Conservation (phyloP, 1,284 basidiomycete genomes). For the Entoloma clypeatum region DNA sequence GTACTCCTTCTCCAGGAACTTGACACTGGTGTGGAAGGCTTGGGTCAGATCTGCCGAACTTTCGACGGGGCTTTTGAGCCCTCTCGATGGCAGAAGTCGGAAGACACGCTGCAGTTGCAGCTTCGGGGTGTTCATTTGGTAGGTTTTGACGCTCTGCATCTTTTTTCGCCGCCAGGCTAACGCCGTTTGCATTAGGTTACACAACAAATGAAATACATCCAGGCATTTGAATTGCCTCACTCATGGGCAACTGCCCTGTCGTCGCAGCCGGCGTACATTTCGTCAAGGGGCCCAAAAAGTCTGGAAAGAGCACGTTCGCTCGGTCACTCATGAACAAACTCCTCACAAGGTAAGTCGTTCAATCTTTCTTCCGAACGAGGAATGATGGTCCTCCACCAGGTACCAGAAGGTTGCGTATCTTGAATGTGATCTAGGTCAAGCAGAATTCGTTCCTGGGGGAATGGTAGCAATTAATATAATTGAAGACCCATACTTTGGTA, state of each 20-base stretch:
- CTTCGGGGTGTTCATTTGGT: conserved; percentile 57
- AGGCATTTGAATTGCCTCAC: conserved; percentile 46
- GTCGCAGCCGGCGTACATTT: conserved; percentile 40
- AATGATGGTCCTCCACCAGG: conserved; percentile 31
- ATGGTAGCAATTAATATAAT: conserved; percentile 80
- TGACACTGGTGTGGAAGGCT: conserved; percentile 55
- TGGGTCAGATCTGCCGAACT: conserved; percentile 57
- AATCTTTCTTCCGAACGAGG: background rate
- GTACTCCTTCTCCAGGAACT: conserved; percentile 54
- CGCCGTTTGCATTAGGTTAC: conserved; percentile 32
- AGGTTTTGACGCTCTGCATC: conserved; percentile 23
- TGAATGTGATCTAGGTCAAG: conserved; percentile 92
- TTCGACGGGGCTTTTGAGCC: conserved; percentile 58
- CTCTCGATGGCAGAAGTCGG: conserved; percentile 32
- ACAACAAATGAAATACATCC: conserved; percentile 39
- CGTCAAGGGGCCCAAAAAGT: conserved; percentile 82
- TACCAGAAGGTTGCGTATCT: conserved; percentile 81
- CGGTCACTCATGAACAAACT: conserved; percentile 74
- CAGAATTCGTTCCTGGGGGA: conserved; percentile 89
- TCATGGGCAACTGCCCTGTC: conserved; percentile 59
- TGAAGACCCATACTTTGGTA: conserved; percentile 68
- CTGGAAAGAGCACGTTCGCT: conserved; percentile 88
- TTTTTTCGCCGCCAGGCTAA: conserved; percentile 2
- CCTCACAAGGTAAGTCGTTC: conserved; percentile 43
- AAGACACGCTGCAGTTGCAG: conserved; percentile 32